phyloP scores from a whole-genome alignment of 768 basidiomycete species.

The Epithele typhae region DNA sequence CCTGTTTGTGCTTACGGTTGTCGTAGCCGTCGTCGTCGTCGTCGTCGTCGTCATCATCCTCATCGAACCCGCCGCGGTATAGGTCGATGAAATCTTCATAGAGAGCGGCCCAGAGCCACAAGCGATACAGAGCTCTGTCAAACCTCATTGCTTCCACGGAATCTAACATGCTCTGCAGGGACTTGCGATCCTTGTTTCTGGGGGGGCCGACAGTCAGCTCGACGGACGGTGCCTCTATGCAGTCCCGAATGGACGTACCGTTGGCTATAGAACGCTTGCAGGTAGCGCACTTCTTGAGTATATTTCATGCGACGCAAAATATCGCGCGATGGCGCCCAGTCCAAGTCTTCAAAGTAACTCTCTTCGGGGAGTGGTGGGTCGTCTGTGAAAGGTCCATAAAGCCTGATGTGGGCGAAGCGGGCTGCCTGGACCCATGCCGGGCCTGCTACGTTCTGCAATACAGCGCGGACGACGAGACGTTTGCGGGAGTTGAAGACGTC shows the following conservation, averaged over 20 bases:
- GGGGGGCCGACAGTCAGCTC: neutral
- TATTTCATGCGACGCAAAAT: slow-evolving; percentile 18
- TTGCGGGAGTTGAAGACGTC: slow-evolving; percentile 20
- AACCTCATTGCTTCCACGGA: too few species aligned
- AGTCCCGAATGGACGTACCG: slow-evolving; percentile 24
- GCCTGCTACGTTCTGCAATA: slow-evolving; percentile 21
- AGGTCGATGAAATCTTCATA: slow-evolving; percentile 24
- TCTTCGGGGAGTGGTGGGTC: slow-evolving; percentile 8
- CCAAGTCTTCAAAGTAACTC: slow-evolving; percentile 10
- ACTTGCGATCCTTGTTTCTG: slow-evolving; percentile 36
- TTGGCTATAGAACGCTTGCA: slow-evolving; percentile 39
- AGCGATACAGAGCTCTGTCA: too few species aligned
- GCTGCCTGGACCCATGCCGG: slow-evolving; percentile 19
- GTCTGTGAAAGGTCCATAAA: slow-evolving; percentile 5
- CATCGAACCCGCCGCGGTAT: slow-evolving; percentile 10
- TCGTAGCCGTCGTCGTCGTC: neutral
- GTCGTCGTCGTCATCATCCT: slow-evolving; percentile 10
- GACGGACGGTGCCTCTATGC: neutral
- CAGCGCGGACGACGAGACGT: slow-evolving; percentile 16
- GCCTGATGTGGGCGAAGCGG: slow-evolving; percentile 7
- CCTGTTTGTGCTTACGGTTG: neutral
- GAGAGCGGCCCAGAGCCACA: slow-evolving; percentile 26
- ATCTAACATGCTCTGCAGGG: too few species aligned
- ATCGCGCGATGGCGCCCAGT: slow-evolving; percentile 14
- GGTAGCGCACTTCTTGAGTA: slow-evolving; percentile 20